phyloP scores from a whole-genome alignment of 139 green algal species.

The Trebouxia sp. region DNA sequence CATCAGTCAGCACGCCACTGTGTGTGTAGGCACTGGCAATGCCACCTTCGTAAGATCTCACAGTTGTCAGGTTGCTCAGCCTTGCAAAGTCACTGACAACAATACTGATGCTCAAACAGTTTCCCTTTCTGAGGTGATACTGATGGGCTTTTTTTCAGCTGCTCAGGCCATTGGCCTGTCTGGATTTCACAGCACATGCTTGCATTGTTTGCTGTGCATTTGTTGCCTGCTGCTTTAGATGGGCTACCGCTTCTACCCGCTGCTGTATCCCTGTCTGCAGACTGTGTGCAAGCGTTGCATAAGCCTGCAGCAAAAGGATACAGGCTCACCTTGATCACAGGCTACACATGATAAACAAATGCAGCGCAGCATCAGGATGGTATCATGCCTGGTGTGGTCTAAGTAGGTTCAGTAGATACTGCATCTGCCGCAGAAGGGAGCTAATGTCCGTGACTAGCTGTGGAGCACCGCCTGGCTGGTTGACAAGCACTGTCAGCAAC shows the following conservation, averaged over 20 bases:
- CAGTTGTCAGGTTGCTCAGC: no score
- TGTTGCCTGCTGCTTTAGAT: not conserved
- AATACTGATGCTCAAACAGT: no score
- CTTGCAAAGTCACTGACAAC: no score
- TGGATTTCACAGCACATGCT: conserved; percentile 55
- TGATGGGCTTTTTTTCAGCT: no score
- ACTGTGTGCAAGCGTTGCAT: not conserved
- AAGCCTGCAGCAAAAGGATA: not conserved
- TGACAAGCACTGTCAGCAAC: conserved; percentile 52
- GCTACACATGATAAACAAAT: no score
- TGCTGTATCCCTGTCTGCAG: not conserved
- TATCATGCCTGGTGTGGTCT: conserved; percentile 52
- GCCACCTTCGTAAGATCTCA: no score
- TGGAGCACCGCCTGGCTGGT: conserved; percentile 51
- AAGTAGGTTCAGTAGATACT: conserved; percentile 67
- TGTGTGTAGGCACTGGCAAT: no score
- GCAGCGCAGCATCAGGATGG: not conserved
- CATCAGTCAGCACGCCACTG: no score
- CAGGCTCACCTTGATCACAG: no score
- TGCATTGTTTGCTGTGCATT: conserved; percentile 81
- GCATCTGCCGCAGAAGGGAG: conserved; percentile 64
- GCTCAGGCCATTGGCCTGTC: no score
- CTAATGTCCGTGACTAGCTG: conserved; percentile 56
- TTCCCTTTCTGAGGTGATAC: no score
- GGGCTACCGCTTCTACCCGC: not conserved